Conservation (phyloP, 805 yeast genomes). For the Maudiozyma bulderi region DNA sequence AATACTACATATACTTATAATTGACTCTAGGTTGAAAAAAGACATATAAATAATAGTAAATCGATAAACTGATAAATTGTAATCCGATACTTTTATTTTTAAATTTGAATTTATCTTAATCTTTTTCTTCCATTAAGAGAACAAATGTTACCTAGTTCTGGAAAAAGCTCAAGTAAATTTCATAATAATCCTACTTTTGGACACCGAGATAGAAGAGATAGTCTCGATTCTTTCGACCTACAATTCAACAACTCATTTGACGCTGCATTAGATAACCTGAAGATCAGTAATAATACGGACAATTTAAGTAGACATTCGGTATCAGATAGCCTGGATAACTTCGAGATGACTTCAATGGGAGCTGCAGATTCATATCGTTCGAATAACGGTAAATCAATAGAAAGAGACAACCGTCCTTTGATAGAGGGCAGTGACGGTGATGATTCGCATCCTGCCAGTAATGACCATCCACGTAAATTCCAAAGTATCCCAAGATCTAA, state of each 20-base stretch:
- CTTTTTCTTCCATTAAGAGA: neutral
- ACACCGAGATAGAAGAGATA: conserved; percentile 11
- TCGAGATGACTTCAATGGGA: conserved; percentile 24
- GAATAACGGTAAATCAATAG: conserved; percentile 11
- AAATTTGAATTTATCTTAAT: too few relatives aligned
- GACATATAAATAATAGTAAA: too few relatives aligned
- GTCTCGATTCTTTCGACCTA: conserved; percentile 45
- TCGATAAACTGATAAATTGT: too few relatives aligned
- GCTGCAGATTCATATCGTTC: conserved; percentile 1
- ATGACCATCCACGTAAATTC: neutral
- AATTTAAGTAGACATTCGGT: conserved; percentile 2
- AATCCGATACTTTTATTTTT: too few relatives aligned
- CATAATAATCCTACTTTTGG: conserved; percentile 5
- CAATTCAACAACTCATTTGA: conserved; percentile 53
- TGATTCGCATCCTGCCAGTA: neutral
- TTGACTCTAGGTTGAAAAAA: too few relatives aligned
- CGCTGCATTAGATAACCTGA: conserved; percentile 49
- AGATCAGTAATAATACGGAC: conserved; percentile 29
- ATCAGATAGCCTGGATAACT: conserved; percentile 9
- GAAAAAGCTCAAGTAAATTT: conserved; percentile 11
- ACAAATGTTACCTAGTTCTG: conserved; percentile 20
- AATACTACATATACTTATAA: too few relatives aligned
- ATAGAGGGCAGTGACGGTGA: conserved; percentile 6
- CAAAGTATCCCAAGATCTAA: conserved; percentile 1
- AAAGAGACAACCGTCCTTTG: conserved; percentile 14